Percentiles rank a stretch among this genome's conserved stretches.
Conservation (phyloP, 2,329 filamentous ascomycete species). For the Paraphoma sp. region DNA sequence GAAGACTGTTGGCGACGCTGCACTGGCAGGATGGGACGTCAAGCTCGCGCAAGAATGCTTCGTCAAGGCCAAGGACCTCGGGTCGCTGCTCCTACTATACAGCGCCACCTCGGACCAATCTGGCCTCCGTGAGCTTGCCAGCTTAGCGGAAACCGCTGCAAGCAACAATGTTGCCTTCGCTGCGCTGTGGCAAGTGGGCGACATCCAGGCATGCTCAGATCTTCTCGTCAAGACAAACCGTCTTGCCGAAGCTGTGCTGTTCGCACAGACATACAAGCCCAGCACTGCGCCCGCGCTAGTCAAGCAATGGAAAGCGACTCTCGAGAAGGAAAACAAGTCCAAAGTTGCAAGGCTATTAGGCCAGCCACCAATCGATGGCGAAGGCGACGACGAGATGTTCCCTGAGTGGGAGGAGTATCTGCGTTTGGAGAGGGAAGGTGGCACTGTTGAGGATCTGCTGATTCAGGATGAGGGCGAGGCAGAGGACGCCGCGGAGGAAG, state of each 20-base stretch:
- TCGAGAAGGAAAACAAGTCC: constrained; percentile 85
- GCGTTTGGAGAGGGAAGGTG: constrained; percentile 76
- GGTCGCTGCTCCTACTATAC: constrained; percentile 86
- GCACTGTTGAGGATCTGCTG: constrained; percentile 49
- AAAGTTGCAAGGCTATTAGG: constrained; percentile 86
- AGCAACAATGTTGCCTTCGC: constrained; percentile 94
- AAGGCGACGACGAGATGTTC: constrained; percentile 79
- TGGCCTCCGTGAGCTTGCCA: constrained; percentile 74
- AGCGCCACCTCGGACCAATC: constrained; percentile 81
- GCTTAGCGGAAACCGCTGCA: constrained; percentile 76
- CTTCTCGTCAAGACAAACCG: constrained; percentile 81
- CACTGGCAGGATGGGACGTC: constrained; percentile 85
- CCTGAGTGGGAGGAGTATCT: constrained; percentile 96
- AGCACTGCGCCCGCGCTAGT: constrained; percentile 73
- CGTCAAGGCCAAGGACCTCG: constrained; percentile 85
- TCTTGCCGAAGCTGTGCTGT: constrained; percentile 84
- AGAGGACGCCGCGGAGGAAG: constrained; percentile 42
- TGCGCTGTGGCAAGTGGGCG: constrained; percentile 84
- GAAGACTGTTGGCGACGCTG: constrained; percentile 96
- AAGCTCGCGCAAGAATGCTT: constrained; percentile 92
- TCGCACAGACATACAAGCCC: constrained; percentile 95
- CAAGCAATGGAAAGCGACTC: constrained; percentile 77
- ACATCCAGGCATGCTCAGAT: constrained; percentile 81
- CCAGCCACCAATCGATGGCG: constrained; percentile 71
- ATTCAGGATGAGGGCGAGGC: constrained; percentile 41